phyloP scores from a whole-genome alignment of 2,329 filamentous ascomycete species.

The Trichoderma lentiforme region DNA sequence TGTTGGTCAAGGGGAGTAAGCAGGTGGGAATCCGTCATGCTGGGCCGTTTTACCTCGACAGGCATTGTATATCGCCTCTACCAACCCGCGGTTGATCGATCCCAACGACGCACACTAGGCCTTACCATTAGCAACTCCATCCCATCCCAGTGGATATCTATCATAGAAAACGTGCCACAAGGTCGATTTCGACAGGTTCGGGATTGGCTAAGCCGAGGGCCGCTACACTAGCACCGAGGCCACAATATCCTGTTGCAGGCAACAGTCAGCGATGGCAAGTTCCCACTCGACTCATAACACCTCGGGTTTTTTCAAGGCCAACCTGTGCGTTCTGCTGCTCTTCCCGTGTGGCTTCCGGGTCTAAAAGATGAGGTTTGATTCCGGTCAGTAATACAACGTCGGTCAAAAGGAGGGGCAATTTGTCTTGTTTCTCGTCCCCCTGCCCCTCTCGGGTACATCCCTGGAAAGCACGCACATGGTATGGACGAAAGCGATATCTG shows the following conservation, averaged over 20 bases:
- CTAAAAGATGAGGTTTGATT: constrained; percentile 26
- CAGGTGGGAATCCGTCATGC: background rate
- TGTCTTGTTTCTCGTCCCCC: background rate
- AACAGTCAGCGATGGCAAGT: constrained; percentile 24
- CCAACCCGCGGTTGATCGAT: constrained; percentile 64
- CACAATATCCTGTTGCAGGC: constrained; percentile 60
- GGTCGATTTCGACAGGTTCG: constrained; percentile 64
- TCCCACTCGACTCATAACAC: background rate
- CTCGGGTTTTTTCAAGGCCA: constrained; percentile 21
- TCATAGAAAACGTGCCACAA: constrained; percentile 49
- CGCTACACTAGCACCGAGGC: constrained; percentile 65
- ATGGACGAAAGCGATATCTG: constrained; percentile 75
- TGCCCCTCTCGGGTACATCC: background rate
- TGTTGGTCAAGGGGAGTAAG: constrained; percentile 1
- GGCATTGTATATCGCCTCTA: constrained; percentile 55
- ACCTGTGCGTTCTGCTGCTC: constrained; percentile 32
- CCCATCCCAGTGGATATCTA: background rate
- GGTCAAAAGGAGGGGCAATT: background rate
- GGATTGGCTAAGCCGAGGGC: constrained; percentile 58
- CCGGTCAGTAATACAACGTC: background rate
- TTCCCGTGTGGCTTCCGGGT: constrained; percentile 35
- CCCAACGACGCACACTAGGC: constrained; percentile 75
- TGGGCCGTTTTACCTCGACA: constrained; percentile 46
- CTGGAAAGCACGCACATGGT: constrained; percentile 61
- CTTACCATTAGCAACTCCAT: constrained; percentile 6